Base-by-base conservation (phyloP, 257 asterid species). In the Solanum lycopersicoides region DNA sequence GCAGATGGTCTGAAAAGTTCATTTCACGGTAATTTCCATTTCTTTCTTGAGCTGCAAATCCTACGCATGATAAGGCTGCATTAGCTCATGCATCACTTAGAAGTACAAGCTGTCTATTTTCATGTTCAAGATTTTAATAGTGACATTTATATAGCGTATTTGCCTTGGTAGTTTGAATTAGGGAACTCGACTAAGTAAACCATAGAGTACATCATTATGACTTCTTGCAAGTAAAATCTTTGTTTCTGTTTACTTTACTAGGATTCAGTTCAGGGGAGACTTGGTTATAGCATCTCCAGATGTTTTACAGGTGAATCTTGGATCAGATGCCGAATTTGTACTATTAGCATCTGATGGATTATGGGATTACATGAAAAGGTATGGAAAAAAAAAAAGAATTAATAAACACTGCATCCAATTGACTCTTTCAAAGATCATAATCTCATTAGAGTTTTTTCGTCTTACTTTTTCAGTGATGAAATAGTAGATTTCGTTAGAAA, bases 321-420 rank as follows among this genome's bases (percentile, higher is more conserved):
- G 95, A 91, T 85, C 96, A 9, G 99, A 96, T 87, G 88, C 91
- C 11, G 99, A 97, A 88, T 96, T 95, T 86, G 23, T 95, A 69
- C 73, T 97, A 75, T 89, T 96, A 88, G 99, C 99, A 20, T 95
- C 98, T 68, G 99, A 97, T 94, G 99, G 99, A 83, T 91, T 97
- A 94, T 95, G 99, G 99, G 99, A 97, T 91, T 97, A 96, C 91
- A 83, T 96, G 63, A 94, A 91, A 88, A 92, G 98, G 98, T 95
- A 56, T 83, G 79, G n/a, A 12, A 18, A 18, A 34, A 35, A 3
- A 18, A 34, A 35, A 3, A 59, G 66, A 45, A 50, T 28, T 6
- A 50, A 18, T 16, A 82, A 4, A 82, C 35, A 23, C 41, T 45
- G 66, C 84, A 56, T 69, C 69, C 18, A 41, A 74, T 56, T 82